Evolutionary conservation across 768 basidiomycete species (phyloP), one percentile per base, ranked within the genome.

Genomic region (Kwoniella sp.): DNA sequence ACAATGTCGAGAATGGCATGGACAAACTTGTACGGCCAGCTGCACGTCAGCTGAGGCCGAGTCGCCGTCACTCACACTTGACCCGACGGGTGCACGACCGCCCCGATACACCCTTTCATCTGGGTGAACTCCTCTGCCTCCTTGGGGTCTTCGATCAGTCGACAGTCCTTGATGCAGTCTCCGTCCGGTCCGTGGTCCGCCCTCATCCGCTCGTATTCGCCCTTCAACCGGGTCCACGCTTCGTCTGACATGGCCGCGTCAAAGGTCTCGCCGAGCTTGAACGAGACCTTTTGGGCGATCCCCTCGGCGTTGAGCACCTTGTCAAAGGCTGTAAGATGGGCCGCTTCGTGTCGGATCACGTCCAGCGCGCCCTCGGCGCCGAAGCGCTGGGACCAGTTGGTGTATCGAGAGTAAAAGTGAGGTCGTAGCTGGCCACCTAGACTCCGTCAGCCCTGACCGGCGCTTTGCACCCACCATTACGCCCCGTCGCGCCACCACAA

Each of bases 21-120:
- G 3, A 60, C 59, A 34, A 60, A 60, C 14, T 56, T 56, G 45
- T 60, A 60, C 17, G 53, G 48, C 59, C 59, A 60, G 10, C 59
- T 60, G 29, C n/a, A 3, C 36, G 17, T 49, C 12, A 9, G 17
- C 11, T 19, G 20, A 23, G 14, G n/a, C n/a, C 22, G 25, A 5
- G 11, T 20, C 19, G 23, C 15, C 10, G 43, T n/a, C 3, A 56
- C 59, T 53, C 46, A 60, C 59, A 56, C 34, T 40, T 56, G 55
- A 41, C 54, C 59, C 4, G 45, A 22, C 19, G 59, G 54, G 38
- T 56, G 53, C 5, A 53, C 45, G 2, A 60, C 42, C 7, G 59
- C 54, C 3, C 33, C 55, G 15, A 56, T 28, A 39, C 48, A 41
- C 4, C 59, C 54, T 39, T 60, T 60, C 53, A 56, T 60, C 19